Conservation (phyloP, 129 eudicot species). For the Centella asiatica region DNA sequence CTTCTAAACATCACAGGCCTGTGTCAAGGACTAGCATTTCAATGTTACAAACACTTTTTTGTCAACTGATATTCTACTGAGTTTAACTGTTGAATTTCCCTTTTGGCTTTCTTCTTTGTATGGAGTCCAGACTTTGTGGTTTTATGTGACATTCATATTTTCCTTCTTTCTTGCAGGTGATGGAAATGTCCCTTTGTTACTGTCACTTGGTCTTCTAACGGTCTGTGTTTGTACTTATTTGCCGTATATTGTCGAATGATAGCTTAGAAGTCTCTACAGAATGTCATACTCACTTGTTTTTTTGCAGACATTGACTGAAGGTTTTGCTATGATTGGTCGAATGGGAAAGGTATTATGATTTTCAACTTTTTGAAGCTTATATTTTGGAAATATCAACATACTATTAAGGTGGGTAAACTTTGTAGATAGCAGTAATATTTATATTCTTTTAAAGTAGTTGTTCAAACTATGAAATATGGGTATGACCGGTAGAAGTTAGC, state of each 20-base stretch:
- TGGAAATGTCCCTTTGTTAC: slow-evolving; percentile 72
- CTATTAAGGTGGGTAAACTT: background rate
- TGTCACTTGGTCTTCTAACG: slow-evolving; percentile 88
- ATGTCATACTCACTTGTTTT: slow-evolving; percentile 13
- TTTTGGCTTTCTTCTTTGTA: background rate
- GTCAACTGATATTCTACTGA: background rate
- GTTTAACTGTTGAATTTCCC: slow-evolving; percentile 8
- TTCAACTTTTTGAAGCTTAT: background rate
- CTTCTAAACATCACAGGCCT: too few species aligned
- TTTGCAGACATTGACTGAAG: slow-evolving; percentile 80
- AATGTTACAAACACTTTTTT: too few species aligned
- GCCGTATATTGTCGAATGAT: too few species aligned
- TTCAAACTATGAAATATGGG: background rate
- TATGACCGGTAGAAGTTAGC: too few species aligned
- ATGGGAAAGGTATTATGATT: slow-evolving; percentile 69
- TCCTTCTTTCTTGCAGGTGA: slow-evolving; percentile 48
- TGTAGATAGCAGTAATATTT: background rate
- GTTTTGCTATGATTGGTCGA: slow-evolving; percentile 98
- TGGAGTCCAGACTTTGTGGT: background rate
- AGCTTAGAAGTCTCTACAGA: background rate
- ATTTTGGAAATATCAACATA: background rate
- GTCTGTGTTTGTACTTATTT: too few species aligned
- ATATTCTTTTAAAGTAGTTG: background rate
- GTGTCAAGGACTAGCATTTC: background rate
- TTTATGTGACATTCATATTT: slow-evolving; percentile 11